Evolutionary conservation across 2,329 filamentous ascomycete genomes (phyloP).

Genomic region (Delphinella strobiligena): DNA sequence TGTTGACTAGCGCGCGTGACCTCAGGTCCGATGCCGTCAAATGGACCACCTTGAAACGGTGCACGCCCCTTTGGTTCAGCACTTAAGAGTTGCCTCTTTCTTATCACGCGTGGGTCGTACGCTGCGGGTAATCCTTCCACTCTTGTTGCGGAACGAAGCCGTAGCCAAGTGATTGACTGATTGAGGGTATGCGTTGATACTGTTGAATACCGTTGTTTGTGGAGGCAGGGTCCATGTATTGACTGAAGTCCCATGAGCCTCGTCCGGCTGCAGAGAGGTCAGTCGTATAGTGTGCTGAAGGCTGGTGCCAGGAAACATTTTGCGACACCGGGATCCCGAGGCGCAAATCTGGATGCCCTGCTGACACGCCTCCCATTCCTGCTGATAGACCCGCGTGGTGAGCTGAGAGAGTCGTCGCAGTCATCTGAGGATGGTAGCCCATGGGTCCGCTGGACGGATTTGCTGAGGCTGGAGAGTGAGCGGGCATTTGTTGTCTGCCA

Average conservation of each 20-base stretch:
- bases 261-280: conserved; percentile 17
- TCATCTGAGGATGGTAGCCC: conserved; percentile 18
- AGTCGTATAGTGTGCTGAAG: conserved; percentile 19
- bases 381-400: conserved; percentile 19
- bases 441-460: conserved; percentile 21
- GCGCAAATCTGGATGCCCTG: conserved; percentile 28
- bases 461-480: conserved; percentile 16
- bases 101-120: conserved; percentile 7
- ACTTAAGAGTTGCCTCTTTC: neutral
- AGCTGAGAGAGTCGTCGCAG: conserved; percentile 13
- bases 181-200: conserved; percentile 11
- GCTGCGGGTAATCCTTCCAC: conserved; percentile 6
- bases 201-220: conserved; percentile 4
- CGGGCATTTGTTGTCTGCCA: conserved; percentile 17
- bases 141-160: conserved; percentile 8
- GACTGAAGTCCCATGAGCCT: conserved; percentile 17
- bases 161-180: conserved; percentile 10
- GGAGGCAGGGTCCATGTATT: conserved; percentile 5
- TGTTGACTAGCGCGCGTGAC: too few species aligned
- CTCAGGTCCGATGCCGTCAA: too few species aligned
- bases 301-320: conserved; percentile 21
- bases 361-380: conserved; percentile 22
- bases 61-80: neutral
- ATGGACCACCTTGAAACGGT: neutral
- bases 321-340: conserved; percentile 15